phyloP scores from a whole-genome alignment of 192 early-diverging fungal species.

The Coemansia guatemalensis region DNA sequence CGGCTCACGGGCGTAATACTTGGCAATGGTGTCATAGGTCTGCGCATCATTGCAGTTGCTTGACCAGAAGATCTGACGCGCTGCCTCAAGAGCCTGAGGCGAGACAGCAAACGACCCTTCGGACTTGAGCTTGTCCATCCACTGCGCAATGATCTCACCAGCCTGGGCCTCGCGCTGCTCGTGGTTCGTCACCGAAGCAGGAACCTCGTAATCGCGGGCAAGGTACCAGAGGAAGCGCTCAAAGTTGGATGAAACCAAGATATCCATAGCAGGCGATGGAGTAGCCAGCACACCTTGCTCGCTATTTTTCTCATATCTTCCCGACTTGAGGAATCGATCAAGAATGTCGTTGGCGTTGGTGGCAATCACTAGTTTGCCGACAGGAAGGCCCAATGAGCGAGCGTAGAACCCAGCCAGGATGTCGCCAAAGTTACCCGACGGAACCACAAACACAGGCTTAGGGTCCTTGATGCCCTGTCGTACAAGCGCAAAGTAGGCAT shows the following conservation, averaged over 20 bases:
- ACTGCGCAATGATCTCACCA: slow-evolving; percentile 59
- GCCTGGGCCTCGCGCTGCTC: slow-evolving; percentile 56
- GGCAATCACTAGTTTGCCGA: slow-evolving; percentile 78
- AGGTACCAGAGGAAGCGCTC: slow-evolving; percentile 95
- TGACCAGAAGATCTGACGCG: slow-evolving; percentile 72
- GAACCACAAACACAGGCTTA: slow-evolving; percentile 71
- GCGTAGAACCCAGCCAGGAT: slow-evolving; percentile 92
- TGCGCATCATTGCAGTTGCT: slow-evolving; percentile 69
- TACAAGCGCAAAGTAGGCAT: slow-evolving; percentile 78
- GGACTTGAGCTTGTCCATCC: slow-evolving; percentile 79
- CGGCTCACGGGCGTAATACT: slow-evolving; percentile 56
- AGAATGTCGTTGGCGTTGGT: slow-evolving; percentile 99
- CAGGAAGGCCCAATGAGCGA: slow-evolving; percentile 87
- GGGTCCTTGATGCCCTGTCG: slow-evolving; percentile 21
- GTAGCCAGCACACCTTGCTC: slow-evolving; percentile 67
- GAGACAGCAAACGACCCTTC: slow-evolving; percentile 72
- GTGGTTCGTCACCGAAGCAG: slow-evolving; percentile 25
- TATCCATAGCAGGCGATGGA: slow-evolving; percentile 96
- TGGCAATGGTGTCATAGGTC: slow-evolving; percentile 76
- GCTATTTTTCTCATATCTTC: slow-evolving; percentile 77
- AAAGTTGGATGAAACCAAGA: slow-evolving; percentile 95
- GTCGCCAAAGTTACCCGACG: slow-evolving; percentile 98
- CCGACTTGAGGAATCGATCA: slow-evolving; percentile 85
- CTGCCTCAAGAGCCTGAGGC: slow-evolving; percentile 59
- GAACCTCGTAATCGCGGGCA: slow-evolving; percentile 59